Evolutionary conservation across 2,329 filamentous ascomycete species (phyloP), one percentile per base, ranked within the genome.

Genomic region (Diplodia mutila): DNA sequence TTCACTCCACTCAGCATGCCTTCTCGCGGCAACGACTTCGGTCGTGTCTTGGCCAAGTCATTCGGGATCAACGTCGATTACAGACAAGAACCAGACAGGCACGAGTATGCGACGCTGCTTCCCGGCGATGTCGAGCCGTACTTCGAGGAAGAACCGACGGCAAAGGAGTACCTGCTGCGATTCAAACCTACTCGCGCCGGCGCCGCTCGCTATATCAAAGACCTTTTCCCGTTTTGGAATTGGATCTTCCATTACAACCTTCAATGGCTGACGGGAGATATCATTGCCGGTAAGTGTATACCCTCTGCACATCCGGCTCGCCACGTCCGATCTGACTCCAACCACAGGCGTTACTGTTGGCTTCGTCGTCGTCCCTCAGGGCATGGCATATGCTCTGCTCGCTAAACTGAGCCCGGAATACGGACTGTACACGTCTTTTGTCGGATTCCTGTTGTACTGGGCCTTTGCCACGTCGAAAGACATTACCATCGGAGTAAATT

Each of bases 391-490:
- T 80, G 93, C 94, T 29, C 85, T 89, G 70, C 85, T 98, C 27
- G 94, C 94, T 61, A 86, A 89, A 66, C 84, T 97, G 27, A 84
- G 87, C 0, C 87, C 90, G 3, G 85, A 97, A 74, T 97, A 90
- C 74, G 94, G 94, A 65, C 85, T 97, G 1, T 96, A 96, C 80
- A 94, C 94, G 0, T 97, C 94, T 0, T 97, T 98, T 77, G 95
- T 97, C 86, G 94, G 94, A 61, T 93, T 97, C 4, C 78, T 97
- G 70, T 85, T 97, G 68, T 98, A 98, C 80, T 97, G 94, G 94
- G 91, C 97, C 76, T 97, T 97, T 76, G 94, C 94, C 14, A 98
- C 94, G 0, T 97, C 94, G 1, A 97, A 97, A 78, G 94, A 98
- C 77, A 97, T 98, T 73, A 97, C 94, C 16, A 97, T 97, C 67